Base-by-base conservation (phyloP, 1,139 yeast genomes). In the Debaryomyces robertsiae region DNA sequence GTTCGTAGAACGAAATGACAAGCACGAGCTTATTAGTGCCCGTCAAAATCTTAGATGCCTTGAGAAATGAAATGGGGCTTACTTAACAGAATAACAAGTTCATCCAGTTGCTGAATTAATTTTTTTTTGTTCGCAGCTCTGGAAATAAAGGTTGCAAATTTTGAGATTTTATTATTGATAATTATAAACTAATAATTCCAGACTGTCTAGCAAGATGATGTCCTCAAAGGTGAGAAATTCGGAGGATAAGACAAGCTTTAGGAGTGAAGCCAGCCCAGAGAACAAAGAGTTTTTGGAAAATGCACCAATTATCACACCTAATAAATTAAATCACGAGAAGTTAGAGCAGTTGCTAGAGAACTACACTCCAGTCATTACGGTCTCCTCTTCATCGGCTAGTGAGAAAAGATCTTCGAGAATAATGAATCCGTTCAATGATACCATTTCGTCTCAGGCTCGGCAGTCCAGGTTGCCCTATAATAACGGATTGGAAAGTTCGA, bases 381-480 rank as follows among this genome's bases (percentile, higher is more conserved):
- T 32, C 3, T 38, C 41, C 6, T 34, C 43, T 3, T 37, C 43
- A 9, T 36, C 37, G 9, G 31, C 18, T 10, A 33, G 34, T 4
- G 41, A 31, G 15, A 30, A 32, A 18, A 10, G 37, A 4, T 18
- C 35, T 9, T 43, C 46, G 5, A 43, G 37, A 23, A 13, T 38
- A 6, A 30, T 39, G 29, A 39, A 34, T 13, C 40, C 43, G 9
- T 44, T 42, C 24, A 40, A 44, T 27, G 41, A 30, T 27, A 37
- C 41, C 9, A 30, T 32, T 22, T 44, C 45, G 6, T 41, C 44
- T 4, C 43, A 43, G 17, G 27, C 39, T 11, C 39, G 29, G 32
- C 10, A 27, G 25, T 23, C 34, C 15, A 41, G 32, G 17, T 10
- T 28, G 17, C 22, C 32, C 3, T 10, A 16, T 22, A 34, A 34